Evolutionary conservation across 805 yeast species (phyloP), one percentile per base, ranked within the genome.

Genomic region (Tetrapisispora iriomotensis): DNA sequence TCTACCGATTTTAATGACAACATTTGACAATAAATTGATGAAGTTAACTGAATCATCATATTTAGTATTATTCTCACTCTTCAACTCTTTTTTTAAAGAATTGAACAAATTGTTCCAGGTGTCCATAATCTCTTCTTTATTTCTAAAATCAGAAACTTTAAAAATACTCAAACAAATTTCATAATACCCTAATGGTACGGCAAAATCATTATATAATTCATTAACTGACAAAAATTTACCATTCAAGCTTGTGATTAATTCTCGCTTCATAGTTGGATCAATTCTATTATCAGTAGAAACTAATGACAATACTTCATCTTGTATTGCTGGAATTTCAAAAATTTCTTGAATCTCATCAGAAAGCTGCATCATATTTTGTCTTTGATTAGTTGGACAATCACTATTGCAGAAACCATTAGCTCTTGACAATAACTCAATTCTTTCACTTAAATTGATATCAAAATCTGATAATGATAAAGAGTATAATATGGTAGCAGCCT

Each of bases 371-470:
- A 86, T 79, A 44, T 78, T 77, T 51, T 83, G 94, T 48, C 90
- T 72, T 53, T 79, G 70, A 42, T 71, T 74, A 23, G 90, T 84
- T 20, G 90, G 82, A 45, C 87, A 77, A 33, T 74, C 77, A 59
- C 95, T 82, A 54, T 85, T 84, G 59, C 95, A 82, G 65, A 85
- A 87, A 3, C 95, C 95, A 59, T 82, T 82, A 1, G 96, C 96
- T 48, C 96, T 73, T 1, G 96, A 84, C 39, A 92, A 67, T 56
- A 74, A 86, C 60, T 88, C 96, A 32, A 90, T 80, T 56, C 98
- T 74, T 51, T 81, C 79, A 28, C 73, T 70, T 42, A 90, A 69
- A 27, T 72, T 64, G 36, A 90, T 67, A 9, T 72, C 71, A 58
- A 86, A 85, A 38, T 77, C 79, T 14, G 94, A 81, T 17, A 77